Evolutionary conservation across 495 filamentous ascomycete genomes (phyloP).

Genomic region (Cercophora scortea): DNA sequence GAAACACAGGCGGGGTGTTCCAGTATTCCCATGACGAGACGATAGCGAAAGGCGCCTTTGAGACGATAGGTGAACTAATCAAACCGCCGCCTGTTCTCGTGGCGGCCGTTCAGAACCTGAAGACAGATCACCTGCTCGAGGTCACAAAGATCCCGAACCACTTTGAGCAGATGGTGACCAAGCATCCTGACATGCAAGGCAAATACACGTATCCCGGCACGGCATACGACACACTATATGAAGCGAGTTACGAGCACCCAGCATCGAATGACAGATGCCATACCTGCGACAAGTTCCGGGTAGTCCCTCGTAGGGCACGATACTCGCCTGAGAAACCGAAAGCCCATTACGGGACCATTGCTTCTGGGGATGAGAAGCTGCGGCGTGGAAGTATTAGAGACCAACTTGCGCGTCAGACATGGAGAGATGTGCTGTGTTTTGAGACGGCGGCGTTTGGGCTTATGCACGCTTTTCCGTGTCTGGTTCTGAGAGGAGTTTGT

Average conservation of each 20-base stretch:
- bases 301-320: not conserved
- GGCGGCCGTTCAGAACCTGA: constrained; percentile 10
- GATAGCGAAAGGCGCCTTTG: constrained; percentile 11
- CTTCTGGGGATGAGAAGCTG: constrained; percentile 18
- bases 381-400: constrained; percentile 8
- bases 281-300: not conserved
- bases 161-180: constrained; percentile 1
- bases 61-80: constrained; percentile 24
- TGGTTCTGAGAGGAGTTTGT: constrained; percentile 32
- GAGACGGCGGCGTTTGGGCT: constrained; percentile 22
- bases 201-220: not conserved
- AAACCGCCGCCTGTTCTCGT: constrained; percentile 20
- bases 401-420: not conserved
- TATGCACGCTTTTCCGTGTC: constrained; percentile 12
- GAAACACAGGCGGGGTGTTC: constrained; percentile 10
- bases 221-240: not conserved
- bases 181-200: not conserved
- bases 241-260: not conserved
- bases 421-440: constrained; percentile 11
- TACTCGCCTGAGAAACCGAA: not conserved
- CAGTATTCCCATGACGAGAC: constrained; percentile 24
- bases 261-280: not conserved
- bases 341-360: constrained; percentile 21
- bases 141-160: constrained; percentile 14
- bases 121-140: constrained; percentile 3